Evolutionary conservation across 208 protist genomes (phyloP).

Genomic region (Leishmania lainsoni): DNA sequence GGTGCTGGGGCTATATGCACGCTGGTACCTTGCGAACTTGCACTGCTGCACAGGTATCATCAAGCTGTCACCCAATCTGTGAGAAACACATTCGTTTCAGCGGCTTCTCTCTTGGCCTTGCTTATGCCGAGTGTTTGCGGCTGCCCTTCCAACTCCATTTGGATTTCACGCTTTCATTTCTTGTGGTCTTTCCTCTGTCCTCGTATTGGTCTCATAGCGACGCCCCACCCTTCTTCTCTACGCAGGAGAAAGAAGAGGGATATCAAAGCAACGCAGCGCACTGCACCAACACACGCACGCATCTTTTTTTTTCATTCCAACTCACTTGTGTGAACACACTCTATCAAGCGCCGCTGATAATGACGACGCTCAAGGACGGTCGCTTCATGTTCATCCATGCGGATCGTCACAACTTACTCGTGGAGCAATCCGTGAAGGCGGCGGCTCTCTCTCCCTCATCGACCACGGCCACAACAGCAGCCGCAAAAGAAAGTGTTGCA

Average conservation of each 20-base stretch:
- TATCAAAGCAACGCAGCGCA: background rate
- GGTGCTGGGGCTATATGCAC: background rate
- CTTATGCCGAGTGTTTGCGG: background rate
- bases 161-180: background rate
- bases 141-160: background rate
- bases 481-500: background rate
- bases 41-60: background rate
- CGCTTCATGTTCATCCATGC: constrained; percentile 20
- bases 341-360: background rate
- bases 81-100: background rate
- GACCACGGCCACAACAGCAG: background rate
- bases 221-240: background rate
- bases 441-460: background rate
- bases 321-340: background rate
- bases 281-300: background rate
- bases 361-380: constrained; percentile 16
- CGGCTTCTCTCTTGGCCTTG: background rate
- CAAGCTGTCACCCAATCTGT: background rate
- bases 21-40: background rate
- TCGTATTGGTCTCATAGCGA: background rate
- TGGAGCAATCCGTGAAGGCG: constrained; percentile 2
- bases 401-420: constrained; percentile 3
- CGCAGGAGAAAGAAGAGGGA: background rate
- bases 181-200: background rate
- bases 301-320: background rate